A percentile compares a stretch with the other conserved stretches of the same genome.
Evolutionary conservation across 2,329 filamentous ascomycete genomes (phyloP).

Genomic region (Trichoderma koningiopsis): DNA sequence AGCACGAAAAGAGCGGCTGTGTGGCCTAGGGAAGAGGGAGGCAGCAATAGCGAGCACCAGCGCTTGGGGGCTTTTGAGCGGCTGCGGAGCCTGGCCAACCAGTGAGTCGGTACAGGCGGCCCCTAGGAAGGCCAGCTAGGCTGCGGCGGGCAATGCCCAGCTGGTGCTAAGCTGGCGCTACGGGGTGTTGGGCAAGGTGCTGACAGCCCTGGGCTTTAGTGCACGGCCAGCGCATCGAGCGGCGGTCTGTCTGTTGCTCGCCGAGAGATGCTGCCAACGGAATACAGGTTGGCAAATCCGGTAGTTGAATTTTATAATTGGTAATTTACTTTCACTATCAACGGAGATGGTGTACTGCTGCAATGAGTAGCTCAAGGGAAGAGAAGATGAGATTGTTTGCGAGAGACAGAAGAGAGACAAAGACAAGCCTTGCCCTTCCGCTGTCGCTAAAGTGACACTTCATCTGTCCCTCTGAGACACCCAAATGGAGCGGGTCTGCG

Average conservation of each 20-base stretch:
- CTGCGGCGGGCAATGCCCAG: constrained; percentile 11
- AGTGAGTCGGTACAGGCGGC: constrained; percentile 19
- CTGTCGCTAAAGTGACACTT: constrained; percentile 7
- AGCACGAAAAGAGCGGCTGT: constrained; percentile 23
- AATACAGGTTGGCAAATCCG: background rate
- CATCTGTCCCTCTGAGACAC: constrained; percentile 8
- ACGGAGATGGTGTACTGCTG: background rate
- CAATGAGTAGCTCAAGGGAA: background rate
- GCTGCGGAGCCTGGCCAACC: constrained; percentile 19
- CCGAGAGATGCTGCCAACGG: background rate
- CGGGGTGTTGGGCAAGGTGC: constrained; percentile 9
- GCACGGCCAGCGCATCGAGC: constrained; percentile 15
- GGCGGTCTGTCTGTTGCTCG: constrained; percentile 4
- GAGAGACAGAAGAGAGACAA: background rate
- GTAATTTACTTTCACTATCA: background rate
- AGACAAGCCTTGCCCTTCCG: background rate
- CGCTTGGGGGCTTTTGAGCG: background rate
- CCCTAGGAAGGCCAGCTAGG: constrained; percentile 19
- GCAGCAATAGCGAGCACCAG: background rate
- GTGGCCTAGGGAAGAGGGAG: constrained; percentile 20
- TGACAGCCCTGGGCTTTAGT: constrained; percentile 6
- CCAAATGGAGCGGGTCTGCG: background rate
- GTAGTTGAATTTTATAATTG: background rate
- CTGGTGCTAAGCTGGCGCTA: constrained; percentile 16
- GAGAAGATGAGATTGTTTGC: background rate